Evolutionary conservation across 2,329 filamentous ascomycete species (phyloP).

Genomic region (Penicillium thymicola): DNA sequence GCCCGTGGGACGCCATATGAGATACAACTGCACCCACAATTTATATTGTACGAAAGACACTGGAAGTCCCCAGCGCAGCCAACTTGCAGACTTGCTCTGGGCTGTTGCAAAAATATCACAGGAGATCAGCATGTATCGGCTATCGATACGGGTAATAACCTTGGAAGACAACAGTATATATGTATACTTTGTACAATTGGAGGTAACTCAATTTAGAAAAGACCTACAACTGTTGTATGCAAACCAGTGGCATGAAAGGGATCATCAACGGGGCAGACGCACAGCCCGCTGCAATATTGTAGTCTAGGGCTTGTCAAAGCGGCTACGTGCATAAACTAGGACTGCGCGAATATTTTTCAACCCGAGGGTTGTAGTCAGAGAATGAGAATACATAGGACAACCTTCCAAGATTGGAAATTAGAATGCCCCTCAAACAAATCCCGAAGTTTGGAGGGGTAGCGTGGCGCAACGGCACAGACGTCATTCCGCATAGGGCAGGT

Average conservation of each 20-base stretch:
- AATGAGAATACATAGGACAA: background rate
- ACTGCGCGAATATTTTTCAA: background rate
- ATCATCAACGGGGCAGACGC: background rate
- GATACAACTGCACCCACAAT: background rate
- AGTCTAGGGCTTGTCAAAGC: slow-evolving; percentile 1
- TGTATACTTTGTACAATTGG: background rate
- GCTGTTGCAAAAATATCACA: slow-evolving; percentile 4
- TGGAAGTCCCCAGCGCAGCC: background rate
- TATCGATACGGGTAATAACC: background rate
- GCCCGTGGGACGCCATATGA: background rate
- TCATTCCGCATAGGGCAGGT: slow-evolving; percentile 12
- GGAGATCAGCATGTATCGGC: slow-evolving; percentile 5
- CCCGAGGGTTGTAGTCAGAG: background rate
- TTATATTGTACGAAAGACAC: background rate
- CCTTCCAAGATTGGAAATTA: background rate
- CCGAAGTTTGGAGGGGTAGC: background rate
- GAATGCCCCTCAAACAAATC: background rate
- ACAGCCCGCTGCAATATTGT: background rate
- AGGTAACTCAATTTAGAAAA: background rate
- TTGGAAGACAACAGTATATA: background rate
- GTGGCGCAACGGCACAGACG: slow-evolving; percentile 16
- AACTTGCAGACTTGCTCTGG: background rate
- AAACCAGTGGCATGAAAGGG: background rate
- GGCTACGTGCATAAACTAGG: slow-evolving; percentile 5
- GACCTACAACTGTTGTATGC: background rate